Base-by-base conservation (phyloP, 1,284 basidiomycete species). In the Ceratobasidium sp. region DNA sequence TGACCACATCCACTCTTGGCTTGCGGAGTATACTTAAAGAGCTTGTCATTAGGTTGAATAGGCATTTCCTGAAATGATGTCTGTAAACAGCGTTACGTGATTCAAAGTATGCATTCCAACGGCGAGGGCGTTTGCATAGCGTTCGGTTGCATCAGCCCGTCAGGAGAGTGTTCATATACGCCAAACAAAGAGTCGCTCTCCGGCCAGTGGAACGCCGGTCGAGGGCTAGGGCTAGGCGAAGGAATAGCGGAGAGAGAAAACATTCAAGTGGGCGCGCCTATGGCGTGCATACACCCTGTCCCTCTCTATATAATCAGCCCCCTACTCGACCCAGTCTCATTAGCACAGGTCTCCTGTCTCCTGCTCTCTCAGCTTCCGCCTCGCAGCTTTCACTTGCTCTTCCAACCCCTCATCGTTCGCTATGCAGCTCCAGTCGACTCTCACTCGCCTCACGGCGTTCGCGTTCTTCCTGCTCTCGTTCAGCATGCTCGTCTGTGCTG, bases 341-440 rank as follows among this genome's bases (percentile, higher is more conserved):
- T 51, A 68, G 53, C 65, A 56, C 65, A 68, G 65, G 49, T 68
- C 65, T 43, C 65, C 65, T 68, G 65, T 68, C 65, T 68, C n/a
- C 65, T 5, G 65, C 65, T 56, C 54, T 58, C 51, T 9, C 34
- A 41, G 53, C 65, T 68, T 29, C 27, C 24, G 22, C 24, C 41
- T 48, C 22, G 7, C 24, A 29, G 34, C 59, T n/a, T 37, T 22
- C 59, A 8, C 51, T 19, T 16, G 56, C 56, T 59, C 27, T 62
- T 14, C 19, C 58, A 19, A 9, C 62, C 41, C 29, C 14, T 48
- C 64, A n/a, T 46, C 49, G 8, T 56, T 37, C 65, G 16, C 39
- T 51, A 68, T 68, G 65, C 65, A 68, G 65, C 27, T 68, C 65
- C 29, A 24, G 51, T 56, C 65, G 11, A 29, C 51, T 24, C 22